A percentile compares a stretch with the other conserved stretches of the same genome.
Conservation (phyloP, 345 rosid species). For the Euphorbia tirucalli region DNA sequence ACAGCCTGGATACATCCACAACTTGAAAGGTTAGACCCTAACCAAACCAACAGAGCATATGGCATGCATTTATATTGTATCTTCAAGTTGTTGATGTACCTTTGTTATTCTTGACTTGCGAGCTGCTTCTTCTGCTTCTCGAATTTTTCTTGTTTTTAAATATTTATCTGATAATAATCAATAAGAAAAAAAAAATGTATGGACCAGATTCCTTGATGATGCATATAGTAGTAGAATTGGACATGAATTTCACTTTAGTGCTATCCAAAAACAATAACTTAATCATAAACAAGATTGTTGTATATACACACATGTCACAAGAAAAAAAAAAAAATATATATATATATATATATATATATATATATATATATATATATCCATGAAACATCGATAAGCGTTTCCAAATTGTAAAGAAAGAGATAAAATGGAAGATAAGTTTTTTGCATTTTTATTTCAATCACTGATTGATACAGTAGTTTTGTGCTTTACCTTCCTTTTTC, state of each 20-base stretch:
- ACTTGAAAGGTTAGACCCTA: conserved; percentile 8
- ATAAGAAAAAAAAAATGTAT: neutral
- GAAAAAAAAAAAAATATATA: neutral
- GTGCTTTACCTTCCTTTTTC: conserved; percentile 43
- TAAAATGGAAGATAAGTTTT: neutral
- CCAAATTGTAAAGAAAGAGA: neutral
- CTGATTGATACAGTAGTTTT: neutral
- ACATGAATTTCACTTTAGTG: neutral
- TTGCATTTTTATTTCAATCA: neutral
- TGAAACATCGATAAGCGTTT: neutral
- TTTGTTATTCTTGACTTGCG: conserved; percentile 62
- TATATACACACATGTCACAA: neutral
- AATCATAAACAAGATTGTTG: neutral
- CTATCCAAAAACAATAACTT: neutral
- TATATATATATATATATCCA: neutral
- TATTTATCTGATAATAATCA: conserved; percentile 41
- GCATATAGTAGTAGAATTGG: neutral
- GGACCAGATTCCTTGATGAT: neutral
- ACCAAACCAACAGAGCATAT: neutral
- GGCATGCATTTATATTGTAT: neutral
- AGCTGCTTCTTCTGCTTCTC: conserved; percentile 90
- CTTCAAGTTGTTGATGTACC: conserved; percentile 39
- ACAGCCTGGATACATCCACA: conserved; percentile 43
- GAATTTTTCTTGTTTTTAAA: conserved; percentile 72
- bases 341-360: no score